Evolutionary conservation across 2,329 filamentous ascomycete genomes (phyloP).

Genomic region (Talaromyces islandicus): DNA sequence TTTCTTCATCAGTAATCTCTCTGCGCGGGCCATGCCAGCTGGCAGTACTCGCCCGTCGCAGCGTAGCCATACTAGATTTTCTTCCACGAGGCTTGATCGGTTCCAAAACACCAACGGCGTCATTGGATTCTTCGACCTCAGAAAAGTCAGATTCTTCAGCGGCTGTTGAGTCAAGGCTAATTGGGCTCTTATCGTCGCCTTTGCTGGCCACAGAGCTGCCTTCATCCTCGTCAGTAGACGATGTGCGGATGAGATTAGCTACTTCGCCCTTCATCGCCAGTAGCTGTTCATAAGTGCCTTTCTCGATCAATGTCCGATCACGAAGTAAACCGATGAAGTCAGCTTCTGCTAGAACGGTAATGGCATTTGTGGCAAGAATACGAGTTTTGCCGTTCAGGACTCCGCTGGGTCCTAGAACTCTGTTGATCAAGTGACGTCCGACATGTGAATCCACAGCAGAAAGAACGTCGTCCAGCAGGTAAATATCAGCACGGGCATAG

Average conservation of each 20-base stretch:
- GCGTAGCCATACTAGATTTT: constrained; percentile 64
- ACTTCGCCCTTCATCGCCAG: constrained; percentile 93
- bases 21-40: constrained; percentile 83
- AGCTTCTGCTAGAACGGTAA: constrained; percentile 80
- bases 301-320: constrained; percentile 76
- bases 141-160: constrained; percentile 46
- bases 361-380: constrained; percentile 90
- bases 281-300: constrained; percentile 83
- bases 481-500: constrained; percentile 94
- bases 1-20: constrained; percentile 76
- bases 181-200: constrained; percentile 52
- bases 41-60: constrained; percentile 84
- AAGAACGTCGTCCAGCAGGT: constrained; percentile 86
- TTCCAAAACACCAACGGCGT: constrained; percentile 67
- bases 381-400: constrained; percentile 80
- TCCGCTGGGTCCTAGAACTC: constrained; percentile 80
- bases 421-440: constrained; percentile 87
- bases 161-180: constrained; percentile 56
- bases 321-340: constrained; percentile 82
- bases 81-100: constrained; percentile 63
- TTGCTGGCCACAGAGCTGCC: constrained; percentile 44
- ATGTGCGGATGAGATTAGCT: constrained; percentile 72
- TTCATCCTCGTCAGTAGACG: constrained; percentile 42
- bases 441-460: constrained; percentile 99
- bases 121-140: constrained; percentile 58